phyloP scores from a whole-genome alignment of 257 asterid genomes.

The Solanum medicagineum region DNA sequence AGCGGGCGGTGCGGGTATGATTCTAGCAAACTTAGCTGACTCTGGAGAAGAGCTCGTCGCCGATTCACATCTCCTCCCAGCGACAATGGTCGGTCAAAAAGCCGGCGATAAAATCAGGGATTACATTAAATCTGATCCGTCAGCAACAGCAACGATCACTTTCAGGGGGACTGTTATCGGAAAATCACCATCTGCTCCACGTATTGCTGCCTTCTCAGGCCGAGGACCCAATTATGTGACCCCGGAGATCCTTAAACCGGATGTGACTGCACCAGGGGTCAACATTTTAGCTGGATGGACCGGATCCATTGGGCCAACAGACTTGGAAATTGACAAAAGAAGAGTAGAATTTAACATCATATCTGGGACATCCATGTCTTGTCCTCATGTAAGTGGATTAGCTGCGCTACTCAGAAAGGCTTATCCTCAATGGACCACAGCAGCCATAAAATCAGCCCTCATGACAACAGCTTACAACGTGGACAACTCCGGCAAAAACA shows the following conservation, averaged over 20 bases:
- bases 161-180: conserved; percentile 73
- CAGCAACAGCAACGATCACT: conserved; percentile 53
- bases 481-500: neutral
- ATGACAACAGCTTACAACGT: conserved; percentile 46
- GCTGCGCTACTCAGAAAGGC: conserved; percentile 52
- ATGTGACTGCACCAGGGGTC: conserved; percentile 61
- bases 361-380: conserved; percentile 75
- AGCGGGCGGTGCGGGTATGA: conserved; percentile 83
- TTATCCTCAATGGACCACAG: conserved; percentile 61
- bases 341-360: conserved; percentile 25
- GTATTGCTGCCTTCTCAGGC: conserved; percentile 75
- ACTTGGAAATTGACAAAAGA: conserved; percentile 11
- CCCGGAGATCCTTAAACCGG: conserved; percentile 74
- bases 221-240: conserved; percentile 83
- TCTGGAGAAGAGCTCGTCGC: conserved; percentile 84
- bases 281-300: conserved; percentile 64
- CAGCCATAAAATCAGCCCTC: conserved; percentile 58
- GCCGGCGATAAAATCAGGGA: conserved; percentile 58
- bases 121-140: conserved; percentile 41
- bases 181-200: conserved; percentile 58
- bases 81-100: conserved; percentile 61
- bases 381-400: conserved; percentile 66
- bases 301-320: conserved; percentile 23
- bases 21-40: conserved; percentile 61
- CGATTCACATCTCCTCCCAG: conserved; percentile 69